Base-by-base conservation (phyloP, 495 filamentous ascomycete species). In the Hyaloscypha variabilis region DNA sequence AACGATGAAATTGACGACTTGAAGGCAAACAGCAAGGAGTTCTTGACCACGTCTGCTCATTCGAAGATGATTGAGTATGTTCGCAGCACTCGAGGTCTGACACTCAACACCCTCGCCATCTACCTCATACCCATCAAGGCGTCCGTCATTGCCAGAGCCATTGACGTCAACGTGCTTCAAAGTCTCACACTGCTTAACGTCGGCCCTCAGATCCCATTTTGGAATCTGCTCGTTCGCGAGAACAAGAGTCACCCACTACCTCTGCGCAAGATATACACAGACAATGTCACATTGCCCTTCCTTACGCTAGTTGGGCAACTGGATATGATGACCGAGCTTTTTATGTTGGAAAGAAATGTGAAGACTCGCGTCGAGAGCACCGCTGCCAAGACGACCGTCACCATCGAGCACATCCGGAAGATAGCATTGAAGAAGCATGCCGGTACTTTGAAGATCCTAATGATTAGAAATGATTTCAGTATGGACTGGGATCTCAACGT, bases 171-270 rank as follows among this genome's bases (percentile, higher is more conserved):
- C 21, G 67, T 72, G 3, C 77, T 90, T 4, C 79, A 77, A 61
- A 77, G 75, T 34, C 69, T 90, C 21, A 86, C 85, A 1, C 75
- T 90, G 10, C 81, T 90, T 52, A 87, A 87, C 58, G 85, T 87
- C 26, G 87, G 87, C 1, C 70, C 79, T 3, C 87, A 90, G 71
- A 79, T 77, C 50, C 73, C 76, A 3, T 80, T 88, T 64, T 90
- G 87, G 87, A 71, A 75, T 14, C 66, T 82, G 21, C 70, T 90
- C 53, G 72, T 75, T 24, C 80, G 78, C 56, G 74, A 85, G 63
- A 85, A 87, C 68, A 79, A 77, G 59, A 58, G 77, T 26, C 69
- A 73, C 6, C 80, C 81, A 0, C 73, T 87, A 34, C 73, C 79
- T 6, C 74, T 90, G 17, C 75, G 78, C 42, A 83, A 81, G 58